phyloP scores from a whole-genome alignment of 495 filamentous ascomycete genomes.

The Annulohypoxylon nitens region DNA sequence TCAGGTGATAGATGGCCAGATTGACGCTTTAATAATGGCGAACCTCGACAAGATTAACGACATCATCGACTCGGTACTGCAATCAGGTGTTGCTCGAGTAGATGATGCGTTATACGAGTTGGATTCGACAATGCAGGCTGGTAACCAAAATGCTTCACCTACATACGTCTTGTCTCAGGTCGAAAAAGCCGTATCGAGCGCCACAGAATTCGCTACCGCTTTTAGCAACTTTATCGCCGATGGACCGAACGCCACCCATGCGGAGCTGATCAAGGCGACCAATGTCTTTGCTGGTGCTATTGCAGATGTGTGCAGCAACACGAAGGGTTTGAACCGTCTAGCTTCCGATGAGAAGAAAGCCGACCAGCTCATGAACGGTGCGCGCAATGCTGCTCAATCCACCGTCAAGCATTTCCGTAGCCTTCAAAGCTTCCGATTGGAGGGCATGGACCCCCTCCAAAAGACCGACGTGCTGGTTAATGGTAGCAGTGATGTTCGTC shows the following conservation, averaged over 20 bases:
- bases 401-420: constrained; percentile 97
- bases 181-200: constrained; percentile 93
- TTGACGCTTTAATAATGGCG: constrained; percentile 86
- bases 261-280: constrained; percentile 92
- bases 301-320: constrained; percentile 94
- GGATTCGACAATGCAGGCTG: constrained; percentile 97
- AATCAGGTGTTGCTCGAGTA: constrained; percentile 92
- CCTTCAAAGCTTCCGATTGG: constrained; percentile 91
- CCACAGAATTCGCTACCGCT: constrained; percentile 95
- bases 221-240: constrained; percentile 99
- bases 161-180: constrained; percentile 95
- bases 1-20: constrained; percentile 85
- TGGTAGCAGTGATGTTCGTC: constrained; percentile 93
- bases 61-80: constrained; percentile 96
- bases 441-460: constrained; percentile 85
- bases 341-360: constrained; percentile 95
- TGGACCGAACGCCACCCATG: constrained; percentile 90
- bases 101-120: constrained; percentile 98
- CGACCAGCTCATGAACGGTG: constrained; percentile 83
- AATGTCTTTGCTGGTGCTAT: constrained; percentile 90
- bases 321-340: constrained; percentile 93
- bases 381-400: constrained; percentile 85
- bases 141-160: constrained; percentile 98
- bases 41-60: constrained; percentile 95
- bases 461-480: constrained; percentile 97